Evolutionary conservation across 768 basidiomycete species (phyloP).

Genomic region (Rhodotorula taiwanensis): DNA sequence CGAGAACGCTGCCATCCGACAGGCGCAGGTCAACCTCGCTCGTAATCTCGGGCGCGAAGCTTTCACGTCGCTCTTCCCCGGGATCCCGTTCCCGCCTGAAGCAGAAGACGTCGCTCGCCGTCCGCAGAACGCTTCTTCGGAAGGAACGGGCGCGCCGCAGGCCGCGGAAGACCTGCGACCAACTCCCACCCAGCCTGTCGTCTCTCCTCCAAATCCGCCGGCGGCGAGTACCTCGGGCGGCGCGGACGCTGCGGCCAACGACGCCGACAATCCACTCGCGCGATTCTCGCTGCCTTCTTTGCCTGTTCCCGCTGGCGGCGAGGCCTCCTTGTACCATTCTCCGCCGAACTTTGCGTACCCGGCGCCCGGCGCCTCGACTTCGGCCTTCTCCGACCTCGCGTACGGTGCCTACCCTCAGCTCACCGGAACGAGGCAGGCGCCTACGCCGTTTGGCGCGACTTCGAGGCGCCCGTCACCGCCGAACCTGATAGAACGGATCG

Average conservation of each 20-base stretch:
- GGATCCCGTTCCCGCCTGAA: constrained; percentile 36
- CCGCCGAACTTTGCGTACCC: constrained; percentile 23
- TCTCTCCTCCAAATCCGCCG: not conserved
- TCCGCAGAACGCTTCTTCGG: not conserved
- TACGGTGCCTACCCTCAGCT: constrained; percentile 24
- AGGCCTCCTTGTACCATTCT: constrained; percentile 25
- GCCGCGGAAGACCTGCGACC: constrained; percentile 34
- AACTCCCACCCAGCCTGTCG: not conserved
- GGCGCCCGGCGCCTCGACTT: not conserved
- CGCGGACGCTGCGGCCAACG: constrained; percentile 41
- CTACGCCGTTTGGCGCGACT: not conserved
- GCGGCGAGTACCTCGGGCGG: not conserved
- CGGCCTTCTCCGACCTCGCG: constrained; percentile 16
- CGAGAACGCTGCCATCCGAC: constrained; percentile 45
- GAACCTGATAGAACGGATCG: constrained; percentile 20
- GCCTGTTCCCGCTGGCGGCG: constrained; percentile 28
- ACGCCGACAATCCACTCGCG: constrained; percentile 40
- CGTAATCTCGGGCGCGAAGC: constrained; percentile 31
- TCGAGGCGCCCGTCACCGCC: not conserved
- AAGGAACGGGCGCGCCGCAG: constrained; percentile 39
- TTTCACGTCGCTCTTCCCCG: constrained; percentile 41
- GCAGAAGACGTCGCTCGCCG: constrained; percentile 3
- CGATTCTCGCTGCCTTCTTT: constrained; percentile 28
- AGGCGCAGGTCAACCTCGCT: constrained; percentile 35
- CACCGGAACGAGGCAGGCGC: too few species aligned